Evolutionary conservation across 768 basidiomycete genomes (phyloP), one percentile per base, ranked within the genome.

Genomic region (Suillus ampliporus): DNA sequence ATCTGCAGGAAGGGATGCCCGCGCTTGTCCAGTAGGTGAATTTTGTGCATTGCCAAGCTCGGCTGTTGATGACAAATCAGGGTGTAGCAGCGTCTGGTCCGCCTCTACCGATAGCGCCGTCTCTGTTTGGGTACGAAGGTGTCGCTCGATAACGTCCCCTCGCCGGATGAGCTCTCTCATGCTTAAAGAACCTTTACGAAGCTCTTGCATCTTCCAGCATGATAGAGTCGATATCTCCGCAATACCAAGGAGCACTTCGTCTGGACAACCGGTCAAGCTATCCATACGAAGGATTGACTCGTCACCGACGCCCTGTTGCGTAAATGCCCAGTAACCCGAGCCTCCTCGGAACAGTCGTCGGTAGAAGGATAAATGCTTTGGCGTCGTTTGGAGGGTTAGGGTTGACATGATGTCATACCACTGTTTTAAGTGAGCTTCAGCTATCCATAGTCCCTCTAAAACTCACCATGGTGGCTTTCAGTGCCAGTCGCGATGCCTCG

Each of bases 341-440:
- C 77, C 80, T 46, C 82, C 81, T 14, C 84, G 84, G 64, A 92
- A 84, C 48, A 94, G 77, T 23, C 84, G 84, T 68, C 86, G 85
- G 77, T 90, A 90, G 52, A 93, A 80, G 28, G 77, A 71, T 53
- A 90, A 75, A 72, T 88, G 90, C 65, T 83, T 88, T 35, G 92
- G 89, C 21, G 87, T 80, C 57, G 84, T 84, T 67, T 80, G 77
- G 62, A 83, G 71, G 26, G 86, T 88, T 58, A 91, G 73, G 66
- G 86, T 87, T 57, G 90, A 83, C 73, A 92, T 85, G 65, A 91
- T 83, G 72, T 94, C 92, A 58, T 91, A 78, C 88, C 90, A 93
- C 92, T 94, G 70, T 64, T 61, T 72, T 61, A 41, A 4, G 58
- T 54, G 19, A 52, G 44, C 40, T 61, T n/a, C 28, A 19, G 31